Conservation (phyloP, 2,329 filamentous ascomycete genomes). For the Diaporthe destruens region DNA sequence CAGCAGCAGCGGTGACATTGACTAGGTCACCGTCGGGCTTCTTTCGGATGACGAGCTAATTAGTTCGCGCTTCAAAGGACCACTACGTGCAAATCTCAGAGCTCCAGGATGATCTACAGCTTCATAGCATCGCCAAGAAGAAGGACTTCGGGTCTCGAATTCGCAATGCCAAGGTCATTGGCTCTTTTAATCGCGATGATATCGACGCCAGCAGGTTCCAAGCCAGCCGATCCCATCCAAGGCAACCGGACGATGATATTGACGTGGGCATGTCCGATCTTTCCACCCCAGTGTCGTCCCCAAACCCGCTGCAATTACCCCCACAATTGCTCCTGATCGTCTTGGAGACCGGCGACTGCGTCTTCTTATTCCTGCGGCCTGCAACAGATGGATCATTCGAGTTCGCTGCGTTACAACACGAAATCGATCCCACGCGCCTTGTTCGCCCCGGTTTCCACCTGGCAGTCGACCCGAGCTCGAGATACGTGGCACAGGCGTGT, state of each 20-base stretch:
- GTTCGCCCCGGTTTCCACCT: constrained; percentile 74
- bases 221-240: constrained; percentile 37
- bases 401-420: constrained; percentile 64
- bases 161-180: constrained; percentile 82
- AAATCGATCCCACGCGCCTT: constrained; percentile 57
- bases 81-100: constrained; percentile 86
- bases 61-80: constrained; percentile 62
- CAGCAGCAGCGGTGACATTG: constrained; percentile 7
- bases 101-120: constrained; percentile 74
- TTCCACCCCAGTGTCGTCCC: constrained; percentile 39
- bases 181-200: constrained; percentile 57
- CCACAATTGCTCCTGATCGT: constrained; percentile 86
- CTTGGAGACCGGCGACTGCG: constrained; percentile 77
- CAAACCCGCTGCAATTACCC: constrained; percentile 60
- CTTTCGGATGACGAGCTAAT: constrained; percentile 41
- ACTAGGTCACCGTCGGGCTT: neutral
- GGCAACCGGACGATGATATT: constrained; percentile 55
- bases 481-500: constrained; percentile 77
- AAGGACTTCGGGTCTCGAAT: constrained; percentile 84
- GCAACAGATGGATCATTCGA: constrained; percentile 60
- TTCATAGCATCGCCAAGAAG: constrained; percentile 83
- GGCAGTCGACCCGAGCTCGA: constrained; percentile 82
- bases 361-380: constrained; percentile 79
- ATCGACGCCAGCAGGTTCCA: constrained; percentile 44
- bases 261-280: constrained; percentile 51